These are phyloP conservation scores for Hemisphaericaspora subhashii DNA, from an alignment of 1,139 yeast genomes.

Conservation along the genomic window DNA sequence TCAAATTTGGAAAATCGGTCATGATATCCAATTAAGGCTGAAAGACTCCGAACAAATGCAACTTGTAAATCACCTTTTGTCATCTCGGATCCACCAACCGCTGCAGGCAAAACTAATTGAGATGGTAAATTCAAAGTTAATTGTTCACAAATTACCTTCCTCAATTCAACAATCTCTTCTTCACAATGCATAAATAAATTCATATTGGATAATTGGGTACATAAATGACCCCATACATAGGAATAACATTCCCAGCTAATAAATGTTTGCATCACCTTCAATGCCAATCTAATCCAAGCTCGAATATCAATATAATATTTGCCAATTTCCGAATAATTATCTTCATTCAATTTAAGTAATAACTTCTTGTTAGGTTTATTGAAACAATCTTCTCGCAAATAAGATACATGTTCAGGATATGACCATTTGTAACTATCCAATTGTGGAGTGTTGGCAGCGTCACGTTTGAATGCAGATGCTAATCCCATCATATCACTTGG, in stretches of 20 bases:
- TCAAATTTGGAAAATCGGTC: conserved; percentile 57
- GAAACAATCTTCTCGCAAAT: conserved; percentile 45
- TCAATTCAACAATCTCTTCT: conserved; percentile 46
- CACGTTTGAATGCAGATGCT: conserved; percentile 58
- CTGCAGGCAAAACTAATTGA: conserved; percentile 40
- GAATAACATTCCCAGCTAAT: conserved; percentile 73
- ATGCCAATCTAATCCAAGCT: conserved; percentile 53
- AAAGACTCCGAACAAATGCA: conserved; percentile 62
- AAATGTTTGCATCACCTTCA: conserved; percentile 53
- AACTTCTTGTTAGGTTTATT: conserved; percentile 29
- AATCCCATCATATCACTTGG: conserved; percentile 70
- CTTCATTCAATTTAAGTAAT: conserved; percentile 9
- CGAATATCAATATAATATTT: conserved; percentile 42
- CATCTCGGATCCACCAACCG: conserved; percentile 23
- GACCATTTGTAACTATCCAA: conserved; percentile 43
- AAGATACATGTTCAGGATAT: conserved; percentile 57
- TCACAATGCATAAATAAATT: conserved; percentile 50
- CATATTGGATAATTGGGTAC: conserved; percentile 69
- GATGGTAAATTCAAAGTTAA: conserved; percentile 51
- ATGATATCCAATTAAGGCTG: conserved; percentile 70
- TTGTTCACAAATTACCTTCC: conserved; percentile 59
- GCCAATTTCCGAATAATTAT: conserved; percentile 8
- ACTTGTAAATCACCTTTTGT: conserved; percentile 66
- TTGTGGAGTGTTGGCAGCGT: conserved; percentile 21
- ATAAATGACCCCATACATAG: conserved; percentile 64